These are phyloP conservation scores for Nowakowskiella sp. DNA, from an alignment of 192 early-diverging fungal species.

Conservation along the genomic window DNA sequence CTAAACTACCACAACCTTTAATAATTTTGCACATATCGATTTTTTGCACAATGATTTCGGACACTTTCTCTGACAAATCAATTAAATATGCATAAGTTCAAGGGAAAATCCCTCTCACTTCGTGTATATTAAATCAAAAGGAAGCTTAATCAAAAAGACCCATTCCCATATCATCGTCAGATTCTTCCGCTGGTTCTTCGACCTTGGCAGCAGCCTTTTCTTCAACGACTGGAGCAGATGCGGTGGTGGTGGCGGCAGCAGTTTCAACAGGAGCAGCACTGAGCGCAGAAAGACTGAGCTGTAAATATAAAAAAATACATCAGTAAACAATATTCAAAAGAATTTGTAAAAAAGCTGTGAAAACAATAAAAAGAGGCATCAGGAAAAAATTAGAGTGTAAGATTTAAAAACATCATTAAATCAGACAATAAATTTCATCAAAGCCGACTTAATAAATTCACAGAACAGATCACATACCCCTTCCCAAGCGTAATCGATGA, in stretches of 20 bases:
- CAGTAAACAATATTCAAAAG: too few relatives aligned
- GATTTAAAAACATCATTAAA: constrained; percentile 33
- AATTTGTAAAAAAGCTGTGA: neutral
- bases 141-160: too few relatives aligned
- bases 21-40: too few relatives aligned
- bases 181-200: constrained; percentile 67
- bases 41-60: too few relatives aligned
- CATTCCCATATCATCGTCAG: constrained; percentile 87
- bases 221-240: constrained; percentile 47
- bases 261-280: constrained; percentile 61
- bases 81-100: too few relatives aligned
- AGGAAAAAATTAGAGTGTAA: constrained; percentile 70
- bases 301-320: constrained; percentile 1
- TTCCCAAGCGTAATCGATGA: constrained; percentile 84
- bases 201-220: constrained; percentile 35
- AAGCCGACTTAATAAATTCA: constrained; percentile 57
- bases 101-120: too few relatives aligned
- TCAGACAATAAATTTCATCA: constrained; percentile 1
- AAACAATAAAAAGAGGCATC: constrained; percentile 33
- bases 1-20: too few relatives aligned
- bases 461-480: too few relatives aligned
- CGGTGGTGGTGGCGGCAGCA: constrained; percentile 46
- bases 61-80: too few relatives aligned
- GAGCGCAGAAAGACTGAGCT: neutral
- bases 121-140: too few relatives aligned